Percentiles rank a stretch among this genome's conserved stretches.
Evolutionary conservation across 129 eudicot species (phyloP).

Genomic region (Ambrosia artemisiifolia): DNA sequence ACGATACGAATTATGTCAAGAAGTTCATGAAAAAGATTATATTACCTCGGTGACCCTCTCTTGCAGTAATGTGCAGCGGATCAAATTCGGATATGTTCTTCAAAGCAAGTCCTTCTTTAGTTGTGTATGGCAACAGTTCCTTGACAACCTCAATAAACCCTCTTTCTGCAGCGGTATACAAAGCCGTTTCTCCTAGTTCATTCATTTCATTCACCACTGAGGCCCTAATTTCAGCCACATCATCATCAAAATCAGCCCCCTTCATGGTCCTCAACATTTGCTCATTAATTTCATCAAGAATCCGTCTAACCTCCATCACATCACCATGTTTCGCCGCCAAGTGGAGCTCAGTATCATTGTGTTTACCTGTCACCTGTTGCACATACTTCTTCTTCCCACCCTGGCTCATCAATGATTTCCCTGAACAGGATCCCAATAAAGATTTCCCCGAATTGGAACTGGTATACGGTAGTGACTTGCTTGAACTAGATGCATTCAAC

Average conservation of each 20-base stretch:
- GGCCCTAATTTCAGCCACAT: conserved; percentile 64
- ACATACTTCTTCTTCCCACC: conserved; percentile 68
- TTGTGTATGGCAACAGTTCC: conserved; percentile 59
- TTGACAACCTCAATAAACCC: conserved; percentile 67
- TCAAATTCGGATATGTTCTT: conserved; percentile 70
- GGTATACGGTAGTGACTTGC: conserved; percentile 38
- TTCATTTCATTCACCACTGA: conserved; percentile 74
- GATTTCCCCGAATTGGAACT: conserved; percentile 56
- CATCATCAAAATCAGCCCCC: conserved; percentile 69
- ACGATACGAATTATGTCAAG: not conserved
- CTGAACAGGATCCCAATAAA: conserved; percentile 50
- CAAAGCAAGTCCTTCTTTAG: conserved; percentile 50
- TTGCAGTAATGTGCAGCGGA: conserved; percentile 71
- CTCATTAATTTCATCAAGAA: conserved; percentile 68
- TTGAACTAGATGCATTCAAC: conserved; percentile 30
- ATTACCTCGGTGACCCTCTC: conserved; percentile 76
- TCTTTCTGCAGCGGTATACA: conserved; percentile 65
- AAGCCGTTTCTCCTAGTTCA: conserved; percentile 76
- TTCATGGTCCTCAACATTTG: conserved; percentile 58
- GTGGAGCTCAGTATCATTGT: conserved; percentile 80
- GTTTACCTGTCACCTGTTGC: conserved; percentile 79
- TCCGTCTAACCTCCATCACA: conserved; percentile 53
- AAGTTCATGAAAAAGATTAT: not conserved
- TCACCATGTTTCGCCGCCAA: conserved; percentile 78
- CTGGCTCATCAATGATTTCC: conserved; percentile 45